Base-by-base conservation (phyloP, 805 yeast species). In the Metschnikowia amazonensis region DNA sequence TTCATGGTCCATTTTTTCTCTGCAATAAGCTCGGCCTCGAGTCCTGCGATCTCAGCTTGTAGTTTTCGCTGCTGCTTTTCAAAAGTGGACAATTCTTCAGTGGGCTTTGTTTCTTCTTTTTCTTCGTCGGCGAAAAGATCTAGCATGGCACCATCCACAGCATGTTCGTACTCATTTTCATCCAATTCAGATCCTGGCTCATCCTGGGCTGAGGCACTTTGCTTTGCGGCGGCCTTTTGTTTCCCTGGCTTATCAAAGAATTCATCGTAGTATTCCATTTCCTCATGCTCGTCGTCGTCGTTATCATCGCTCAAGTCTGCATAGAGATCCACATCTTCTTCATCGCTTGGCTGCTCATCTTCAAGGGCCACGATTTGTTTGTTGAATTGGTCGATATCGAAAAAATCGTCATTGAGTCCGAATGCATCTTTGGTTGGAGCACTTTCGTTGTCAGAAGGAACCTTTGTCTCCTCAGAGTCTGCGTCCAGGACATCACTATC, bases 1-100 rank as follows among this genome's bases (percentile, higher is more conserved):
- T 82, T 85, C 79, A 92, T 76, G 6, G 96, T 81, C 99, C 99
- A 92, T 58, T 81, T 82, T 69, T 94, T 92, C 47, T 85, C 92
- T 3, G 90, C 94, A 25, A 92, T 82, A 14, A 94, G 83, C 62
- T 90, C 97, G 36, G 81, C 80, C 66, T 92, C 99, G 41, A 90
- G 72, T 55, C 77, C 74, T 29, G 77, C 77, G 49, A 94, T 94
- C 65, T 94, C 95, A 29, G 77, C 74, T 57, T 83, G 86, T 21
- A 94, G 72, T 48, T 79, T 80, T 43, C 73, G 71, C 64, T 92
- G 97, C 62, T 89, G 95, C 55, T 78, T 84, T 65, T 92, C 95
- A 61, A 80, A 89, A 3, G 88, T 78, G 0, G 96, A 87, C 46
- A 89, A 65, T 28, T 69, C 70, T 44, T 66, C 64, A 9, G 58